phyloP scores from a whole-genome alignment of 768 basidiomycete species.

The Leccinum variicolor region DNA sequence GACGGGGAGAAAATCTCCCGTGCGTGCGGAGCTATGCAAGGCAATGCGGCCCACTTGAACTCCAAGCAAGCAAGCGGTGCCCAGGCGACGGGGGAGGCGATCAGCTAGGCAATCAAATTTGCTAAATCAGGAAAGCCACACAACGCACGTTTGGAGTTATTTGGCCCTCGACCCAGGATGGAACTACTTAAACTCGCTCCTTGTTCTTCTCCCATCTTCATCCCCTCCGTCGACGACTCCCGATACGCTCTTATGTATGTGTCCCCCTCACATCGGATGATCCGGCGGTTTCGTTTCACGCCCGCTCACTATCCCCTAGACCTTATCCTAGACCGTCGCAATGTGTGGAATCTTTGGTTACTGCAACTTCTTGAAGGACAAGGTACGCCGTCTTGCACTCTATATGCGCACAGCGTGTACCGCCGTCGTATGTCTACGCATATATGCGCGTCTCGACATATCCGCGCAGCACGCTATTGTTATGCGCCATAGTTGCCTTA shows the following conservation, averaged over 20 bases:
- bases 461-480: neutral
- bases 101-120: conserved; percentile 6
- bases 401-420: neutral
- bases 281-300: neutral
- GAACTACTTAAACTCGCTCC: conserved; percentile 29
- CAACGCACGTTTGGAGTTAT: conserved; percentile 25
- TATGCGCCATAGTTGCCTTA: conserved; percentile 11
- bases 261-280: neutral
- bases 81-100: conserved; percentile 15
- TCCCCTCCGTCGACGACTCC: conserved; percentile 12
- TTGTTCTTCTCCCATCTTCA: conserved; percentile 23
- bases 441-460: conserved; percentile 5
- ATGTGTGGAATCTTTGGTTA: conserved; percentile 99
- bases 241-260: conserved; percentile 9
- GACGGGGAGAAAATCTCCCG: neutral
- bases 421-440: conserved; percentile 1
- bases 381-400: conserved; percentile 48
- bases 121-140: conserved; percentile 4
- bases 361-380: conserved; percentile 92
- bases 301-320: conserved; percentile 7
- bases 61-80: conserved; percentile 12
- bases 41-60: conserved; percentile 12
- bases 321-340: conserved; percentile 8
- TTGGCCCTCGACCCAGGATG: conserved; percentile 32
- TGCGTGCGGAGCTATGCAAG: conserved; percentile 1